Conservation (phyloP, 768 basidiomycete genomes). For the Pleurotus cornucopiae region DNA sequence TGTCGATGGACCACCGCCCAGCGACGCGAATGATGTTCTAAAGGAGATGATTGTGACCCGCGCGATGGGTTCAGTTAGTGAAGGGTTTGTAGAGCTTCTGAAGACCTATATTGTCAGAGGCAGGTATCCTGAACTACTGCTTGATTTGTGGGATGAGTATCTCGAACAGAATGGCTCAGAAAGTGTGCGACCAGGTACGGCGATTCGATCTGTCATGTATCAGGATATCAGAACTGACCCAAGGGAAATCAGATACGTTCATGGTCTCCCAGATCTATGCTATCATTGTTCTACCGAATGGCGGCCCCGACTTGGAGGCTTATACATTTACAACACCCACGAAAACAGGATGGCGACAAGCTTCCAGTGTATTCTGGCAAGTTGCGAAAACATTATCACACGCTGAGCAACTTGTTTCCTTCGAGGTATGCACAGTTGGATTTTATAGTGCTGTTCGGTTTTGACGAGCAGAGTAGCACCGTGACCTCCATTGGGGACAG, state of each 20-base stretch:
- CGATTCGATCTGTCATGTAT: background rate
- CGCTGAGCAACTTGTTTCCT: slow-evolving; percentile 77
- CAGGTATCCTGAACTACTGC: slow-evolving; percentile 71
- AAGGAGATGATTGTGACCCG: slow-evolving; percentile 78
- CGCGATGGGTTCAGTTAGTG: slow-evolving; percentile 64
- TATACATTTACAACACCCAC: slow-evolving; percentile 50
- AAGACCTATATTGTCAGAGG: slow-evolving; percentile 87
- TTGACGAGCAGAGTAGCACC: slow-evolving; percentile 57
- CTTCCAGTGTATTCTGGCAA: slow-evolving; percentile 89
- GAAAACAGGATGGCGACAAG: slow-evolving; percentile 70
- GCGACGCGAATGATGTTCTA: slow-evolving; percentile 69
- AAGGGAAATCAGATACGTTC: slow-evolving; percentile 51
- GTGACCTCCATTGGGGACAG: slow-evolving; percentile 98
- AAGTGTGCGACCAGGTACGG: slow-evolving; percentile 76
- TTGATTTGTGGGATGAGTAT: slow-evolving; percentile 87
- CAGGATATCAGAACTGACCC: background rate
- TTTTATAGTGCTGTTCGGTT: background rate
- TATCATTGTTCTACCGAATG: slow-evolving; percentile 87
- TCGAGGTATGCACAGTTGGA: slow-evolving; percentile 65
- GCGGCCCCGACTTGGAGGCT: slow-evolving; percentile 86
- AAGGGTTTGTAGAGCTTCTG: slow-evolving; percentile 75
- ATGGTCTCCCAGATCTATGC: slow-evolving; percentile 76
- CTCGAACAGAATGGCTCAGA: slow-evolving; percentile 72
- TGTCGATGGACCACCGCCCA: slow-evolving; percentile 59
- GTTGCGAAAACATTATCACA: slow-evolving; percentile 70